Conservation (phyloP, 2,329 filamentous ascomycete species). For the Alternaria ethzedia region DNA sequence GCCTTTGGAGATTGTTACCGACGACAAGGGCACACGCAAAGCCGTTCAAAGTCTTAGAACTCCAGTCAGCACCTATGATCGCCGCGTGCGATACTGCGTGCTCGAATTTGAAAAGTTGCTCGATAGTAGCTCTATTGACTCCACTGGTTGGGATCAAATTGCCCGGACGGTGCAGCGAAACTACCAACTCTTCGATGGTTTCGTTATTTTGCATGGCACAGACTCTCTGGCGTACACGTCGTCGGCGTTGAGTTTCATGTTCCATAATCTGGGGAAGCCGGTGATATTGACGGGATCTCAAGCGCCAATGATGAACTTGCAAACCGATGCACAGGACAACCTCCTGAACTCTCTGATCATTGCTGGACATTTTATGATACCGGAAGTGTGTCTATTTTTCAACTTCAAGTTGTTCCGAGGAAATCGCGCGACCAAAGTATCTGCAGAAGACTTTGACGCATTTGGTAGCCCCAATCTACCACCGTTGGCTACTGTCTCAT, state of each 20-base stretch:
- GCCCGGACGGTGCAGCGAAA: slow-evolving; percentile 80
- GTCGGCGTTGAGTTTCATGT: slow-evolving; percentile 91
- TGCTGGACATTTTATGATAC: slow-evolving; percentile 89
- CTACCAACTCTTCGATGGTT: slow-evolving; percentile 87
- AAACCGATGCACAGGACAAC: slow-evolving; percentile 91
- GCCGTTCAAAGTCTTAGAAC: slow-evolving; percentile 76
- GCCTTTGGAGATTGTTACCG: slow-evolving; percentile 62
- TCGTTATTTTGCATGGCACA: slow-evolving; percentile 89
- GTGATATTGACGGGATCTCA: slow-evolving; percentile 77
- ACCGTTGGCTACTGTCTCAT: slow-evolving; percentile 81
- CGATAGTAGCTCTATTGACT: slow-evolving; percentile 89
- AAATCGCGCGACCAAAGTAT: slow-evolving; percentile 87
- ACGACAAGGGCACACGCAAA: slow-evolving; percentile 56
- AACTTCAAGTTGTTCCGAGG: slow-evolving; percentile 89
- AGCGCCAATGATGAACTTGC: slow-evolving; percentile 86
- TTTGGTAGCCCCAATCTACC: slow-evolving; percentile 88
- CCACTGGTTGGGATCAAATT: slow-evolving; percentile 84
- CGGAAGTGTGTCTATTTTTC: slow-evolving; percentile 93
- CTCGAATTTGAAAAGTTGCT: slow-evolving; percentile 84
- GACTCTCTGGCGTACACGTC: slow-evolving; percentile 88
- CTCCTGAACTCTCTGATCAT: slow-evolving; percentile 86
- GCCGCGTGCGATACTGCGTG: slow-evolving; percentile 82
- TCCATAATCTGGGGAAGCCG: slow-evolving; percentile 87
- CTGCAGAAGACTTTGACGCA: slow-evolving; percentile 82
- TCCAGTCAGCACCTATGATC: slow-evolving; percentile 78